Base-by-base conservation (phyloP, 805 yeast species). In the Yarrowia sp. region DNA sequence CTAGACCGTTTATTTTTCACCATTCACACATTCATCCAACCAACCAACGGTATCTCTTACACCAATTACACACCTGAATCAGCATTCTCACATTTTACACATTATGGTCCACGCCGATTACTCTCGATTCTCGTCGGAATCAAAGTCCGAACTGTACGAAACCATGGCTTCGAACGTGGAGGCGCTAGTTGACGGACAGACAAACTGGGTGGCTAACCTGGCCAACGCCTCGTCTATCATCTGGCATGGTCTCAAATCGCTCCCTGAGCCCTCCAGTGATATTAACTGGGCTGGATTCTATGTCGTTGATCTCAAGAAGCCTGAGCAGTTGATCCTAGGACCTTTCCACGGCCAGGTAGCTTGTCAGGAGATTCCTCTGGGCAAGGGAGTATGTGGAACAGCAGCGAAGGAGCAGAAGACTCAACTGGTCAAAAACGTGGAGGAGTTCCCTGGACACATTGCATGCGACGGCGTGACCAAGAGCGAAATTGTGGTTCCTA, bases 301-400 rank as follows among this genome's bases (percentile, higher is more conserved):
- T 74, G 85, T 90, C 1, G 72, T 82, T 16, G 83, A 85, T 67
- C 77, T 80, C 2, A 74, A 76, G 12, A 76, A 74, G 35, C 59
- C 73, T 0, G 58, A 76, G 1, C 86, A 84, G 74, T 80, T 95
- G 65, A 82, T 91, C 26, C 80, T 94, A 46, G 99, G 96, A 0
- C 99, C 99, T 14, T 94, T 94, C 78, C 97, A 91, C 78, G 99
- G 99, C 5, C 92, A 92, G 77, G 98, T 94, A 2, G 98, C 98
- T 0, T 94, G 99, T 74, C 98, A 95, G 78, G 79, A 80, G 36
- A 95, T 94, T 69, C 75, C 80, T 69, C 80, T 89, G 65, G 97
- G 97, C 5, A 83, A 80, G 70, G 99, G 99, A 14, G 98, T 94
- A 0, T 95, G 98, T 79, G 98, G 99, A 5, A 80, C 85, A 0